Evolutionary conservation across 257 asterid species (phyloP), one percentile per base, ranked within the genome.

Genomic region (Schizonepeta tenuifolia): DNA sequence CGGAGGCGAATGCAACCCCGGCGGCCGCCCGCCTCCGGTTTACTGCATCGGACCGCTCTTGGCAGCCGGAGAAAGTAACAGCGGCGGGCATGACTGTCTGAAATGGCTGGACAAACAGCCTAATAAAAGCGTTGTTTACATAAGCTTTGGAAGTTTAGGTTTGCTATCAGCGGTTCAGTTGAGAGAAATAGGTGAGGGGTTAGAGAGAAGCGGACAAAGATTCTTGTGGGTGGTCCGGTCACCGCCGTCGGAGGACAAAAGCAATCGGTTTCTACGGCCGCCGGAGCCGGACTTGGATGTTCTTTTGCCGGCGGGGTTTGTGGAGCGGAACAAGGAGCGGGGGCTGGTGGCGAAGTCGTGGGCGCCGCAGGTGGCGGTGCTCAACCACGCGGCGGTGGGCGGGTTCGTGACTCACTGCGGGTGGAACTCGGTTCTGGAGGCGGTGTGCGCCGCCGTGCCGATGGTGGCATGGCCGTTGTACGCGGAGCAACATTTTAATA

Each of bases 331-430:
- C 0, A 66, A 49, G 33, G 85, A 83, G 3, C 40, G 75, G 76
- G 92, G 92, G 0, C 18, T 84, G 7, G 80, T 88, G n/a, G 64
- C 81, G 35, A 78, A 77, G 70, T 74, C 85, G 35, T 88, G 95
- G 95, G 90, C 82, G 8, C 90, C 95, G 13, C 95, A 88, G 74
- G 65, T 54, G 75, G 87, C 73, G 67, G 83, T 84, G 40, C 78
- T 88, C 67, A 65, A 61, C 22, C 92, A 88, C 67, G 79, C 24
- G 4, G 50, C 95, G 28, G 88, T 84, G 70, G 90, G 84, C 3
- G 95, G 90, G 1, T 88, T 88, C 73, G 89, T 86, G 68, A 88
- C 89, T 4, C 95, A 86, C 64, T 84, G 90, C 62, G 95, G 95
- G 47, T 75, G 90, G 92, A 86, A 84, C 75, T 88, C 95, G 41